Evolutionary conservation across 2,329 filamentous ascomycete species (phyloP).

Genomic region (Penicillium sp.): DNA sequence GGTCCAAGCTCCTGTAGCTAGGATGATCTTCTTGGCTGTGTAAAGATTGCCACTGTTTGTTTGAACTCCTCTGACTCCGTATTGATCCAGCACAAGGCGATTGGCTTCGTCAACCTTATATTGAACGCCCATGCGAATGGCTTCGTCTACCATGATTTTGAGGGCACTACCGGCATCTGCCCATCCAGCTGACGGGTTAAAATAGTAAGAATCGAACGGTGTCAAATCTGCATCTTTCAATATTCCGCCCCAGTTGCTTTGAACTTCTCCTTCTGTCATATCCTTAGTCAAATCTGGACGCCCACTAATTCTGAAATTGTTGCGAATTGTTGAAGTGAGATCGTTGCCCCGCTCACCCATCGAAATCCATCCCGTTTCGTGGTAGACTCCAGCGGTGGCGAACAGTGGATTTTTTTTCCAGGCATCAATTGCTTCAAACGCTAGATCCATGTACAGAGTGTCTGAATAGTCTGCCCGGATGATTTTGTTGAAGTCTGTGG

Average conservation of each 20-base stretch:
- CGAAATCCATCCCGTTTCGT: slow-evolving; percentile 61
- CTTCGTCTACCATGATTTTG: slow-evolving; percentile 45
- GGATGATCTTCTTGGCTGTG: slow-evolving; percentile 54
- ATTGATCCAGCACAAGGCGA: slow-evolving; percentile 44
- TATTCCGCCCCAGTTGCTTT: slow-evolving; percentile 43
- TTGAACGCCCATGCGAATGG: slow-evolving; percentile 46
- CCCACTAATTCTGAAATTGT: slow-evolving; percentile 54
- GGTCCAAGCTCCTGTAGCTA: slow-evolving; percentile 60
- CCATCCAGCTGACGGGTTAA: slow-evolving; percentile 56
- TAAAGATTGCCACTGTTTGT: slow-evolving; percentile 50
- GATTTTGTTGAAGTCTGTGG: slow-evolving; percentile 73
- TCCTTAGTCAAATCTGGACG: slow-evolving; percentile 41
- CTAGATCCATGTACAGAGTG: slow-evolving; percentile 63
- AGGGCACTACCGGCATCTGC: slow-evolving; percentile 52
- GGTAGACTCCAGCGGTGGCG: slow-evolving; percentile 53
- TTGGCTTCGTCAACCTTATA: slow-evolving; percentile 47
- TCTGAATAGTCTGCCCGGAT: slow-evolving; percentile 69
- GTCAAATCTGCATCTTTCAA: slow-evolving; percentile 38
- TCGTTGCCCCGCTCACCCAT: slow-evolving; percentile 52
- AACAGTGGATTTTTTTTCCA: slow-evolving; percentile 61
- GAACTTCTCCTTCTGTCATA: slow-evolving; percentile 46
- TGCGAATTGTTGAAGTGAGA: slow-evolving; percentile 53
- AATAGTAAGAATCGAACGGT: slow-evolving; percentile 46
- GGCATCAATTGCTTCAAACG: slow-evolving; percentile 64
- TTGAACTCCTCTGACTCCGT: slow-evolving; percentile 46